Percentiles rank a stretch among this genome's conserved stretches.
Evolutionary conservation across 1,284 basidiomycete genomes (phyloP).

Genomic region (Chalciporus sp.): DNA sequence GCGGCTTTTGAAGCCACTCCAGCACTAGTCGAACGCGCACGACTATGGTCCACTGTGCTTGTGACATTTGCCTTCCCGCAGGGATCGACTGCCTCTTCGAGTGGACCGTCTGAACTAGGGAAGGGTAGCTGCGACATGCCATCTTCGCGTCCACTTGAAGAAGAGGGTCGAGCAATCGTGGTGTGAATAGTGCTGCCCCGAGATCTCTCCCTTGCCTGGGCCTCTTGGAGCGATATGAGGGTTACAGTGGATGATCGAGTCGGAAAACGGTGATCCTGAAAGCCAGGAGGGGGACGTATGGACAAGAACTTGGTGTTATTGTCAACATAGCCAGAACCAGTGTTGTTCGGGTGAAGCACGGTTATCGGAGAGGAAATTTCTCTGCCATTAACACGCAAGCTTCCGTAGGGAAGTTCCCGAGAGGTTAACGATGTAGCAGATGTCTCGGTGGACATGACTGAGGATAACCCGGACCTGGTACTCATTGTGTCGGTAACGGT

Average conservation of each 20-base stretch:
- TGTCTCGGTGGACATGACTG: constrained; percentile 46
- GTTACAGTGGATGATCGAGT: constrained; percentile 52
- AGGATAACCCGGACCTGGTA: constrained; percentile 42
- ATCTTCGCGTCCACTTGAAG: constrained; percentile 7
- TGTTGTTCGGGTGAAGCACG: constrained; percentile 33
- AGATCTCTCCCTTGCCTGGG: constrained; percentile 55
- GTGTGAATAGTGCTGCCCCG: constrained; percentile 51
- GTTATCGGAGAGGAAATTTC: constrained; percentile 56
- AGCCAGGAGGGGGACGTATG: constrained; percentile 32
- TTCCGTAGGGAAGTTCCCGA: constrained; percentile 34
- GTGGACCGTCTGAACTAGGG: constrained; percentile 27
- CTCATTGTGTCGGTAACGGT: constrained; percentile 58
- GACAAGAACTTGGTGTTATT: constrained; percentile 39
- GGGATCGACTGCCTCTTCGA: constrained; percentile 27
- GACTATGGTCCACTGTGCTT: constrained; percentile 34
- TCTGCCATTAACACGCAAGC: constrained; percentile 44
- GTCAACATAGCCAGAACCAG: constrained; percentile 27
- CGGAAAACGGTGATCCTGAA: constrained; percentile 45
- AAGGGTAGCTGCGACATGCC: constrained; percentile 29
- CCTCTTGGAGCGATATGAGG: constrained; percentile 76
- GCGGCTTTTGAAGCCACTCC: constrained; percentile 53
- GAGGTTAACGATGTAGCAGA: constrained; percentile 46
- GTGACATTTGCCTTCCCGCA: constrained; percentile 20
- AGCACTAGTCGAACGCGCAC: constrained; percentile 63
- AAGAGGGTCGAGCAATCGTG: constrained; percentile 29